Conservation (phyloP, 2,329 filamentous ascomycete species). For the Penicillium sp. region DNA sequence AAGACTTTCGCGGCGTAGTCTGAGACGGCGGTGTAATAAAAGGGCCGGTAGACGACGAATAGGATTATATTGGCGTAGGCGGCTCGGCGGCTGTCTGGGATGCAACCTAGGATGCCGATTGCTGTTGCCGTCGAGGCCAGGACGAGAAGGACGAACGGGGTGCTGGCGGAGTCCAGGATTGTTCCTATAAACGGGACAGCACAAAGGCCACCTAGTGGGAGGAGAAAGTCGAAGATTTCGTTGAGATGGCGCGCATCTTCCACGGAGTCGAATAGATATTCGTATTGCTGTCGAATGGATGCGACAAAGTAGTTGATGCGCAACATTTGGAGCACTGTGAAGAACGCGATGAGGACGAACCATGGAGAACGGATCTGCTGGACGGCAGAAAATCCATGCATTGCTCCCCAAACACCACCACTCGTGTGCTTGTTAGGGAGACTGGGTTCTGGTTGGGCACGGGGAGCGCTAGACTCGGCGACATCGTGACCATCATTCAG, state of each 20-base stretch:
- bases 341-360: constrained; percentile 83
- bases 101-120: constrained; percentile 77
- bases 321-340: constrained; percentile 78
- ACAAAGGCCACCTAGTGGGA: constrained; percentile 82
- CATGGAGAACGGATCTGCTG: constrained; percentile 55
- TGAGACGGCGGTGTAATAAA: constrained; percentile 87
- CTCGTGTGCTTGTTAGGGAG: constrained; percentile 34
- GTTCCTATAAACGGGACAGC: constrained; percentile 84
- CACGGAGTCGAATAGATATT: constrained; percentile 69
- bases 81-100: constrained; percentile 69
- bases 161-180: constrained; percentile 77
- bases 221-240: constrained; percentile 81
- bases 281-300: constrained; percentile 81
- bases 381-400: constrained; percentile 21
- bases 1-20: constrained; percentile 93
- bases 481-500: constrained; percentile 14
- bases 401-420: constrained; percentile 78
- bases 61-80: constrained; percentile 77
- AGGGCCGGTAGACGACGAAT: constrained; percentile 82
- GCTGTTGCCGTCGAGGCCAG: constrained; percentile 73
- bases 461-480: constrained; percentile 41
- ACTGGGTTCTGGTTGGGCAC: constrained; percentile 33
- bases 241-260: constrained; percentile 72
- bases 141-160: constrained; percentile 69
- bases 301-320: constrained; percentile 94